Percentiles rank a stretch among this genome's conserved stretches.
Evolutionary conservation across 495 filamentous ascomycete species (phyloP).

Genomic region (Talaromyces nanjingensis): DNA sequence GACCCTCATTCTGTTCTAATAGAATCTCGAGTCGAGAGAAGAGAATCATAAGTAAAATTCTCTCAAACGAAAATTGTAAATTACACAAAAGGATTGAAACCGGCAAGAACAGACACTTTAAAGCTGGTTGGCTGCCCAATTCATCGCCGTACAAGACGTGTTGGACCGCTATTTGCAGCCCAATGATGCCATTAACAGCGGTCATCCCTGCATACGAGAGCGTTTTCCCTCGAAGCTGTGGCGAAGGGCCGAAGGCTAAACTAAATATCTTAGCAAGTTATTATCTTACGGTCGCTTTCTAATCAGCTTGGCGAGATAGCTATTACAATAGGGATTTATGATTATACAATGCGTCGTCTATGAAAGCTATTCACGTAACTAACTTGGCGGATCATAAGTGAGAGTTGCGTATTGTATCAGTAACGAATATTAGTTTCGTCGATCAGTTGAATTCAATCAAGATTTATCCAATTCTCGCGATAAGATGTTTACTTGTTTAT

Average conservation of each 20-base stretch:
- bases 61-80: neutral
- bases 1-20: neutral
- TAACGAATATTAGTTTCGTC: neutral
- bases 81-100: neutral
- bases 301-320: neutral
- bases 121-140: constrained; percentile 10
- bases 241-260: neutral
- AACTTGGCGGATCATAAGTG: neutral
- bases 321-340: neutral
- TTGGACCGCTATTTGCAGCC: constrained; percentile 11
- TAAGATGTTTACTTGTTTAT: neutral
- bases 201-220: constrained; percentile 9
- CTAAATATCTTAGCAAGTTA: neutral
- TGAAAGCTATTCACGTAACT: too few relatives aligned
- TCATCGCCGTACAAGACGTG: neutral
- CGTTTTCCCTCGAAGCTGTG: neutral
- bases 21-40: neutral
- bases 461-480: neutral
- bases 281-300: neutral
- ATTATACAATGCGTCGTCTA: too few relatives aligned
- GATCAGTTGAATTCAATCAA: neutral
- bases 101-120: neutral
- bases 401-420: neutral
- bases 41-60: neutral
- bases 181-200: constrained; percentile 8